phyloP scores from a whole-genome alignment of 1,284 basidiomycete genomes.

The Fomes fomentarius region DNA sequence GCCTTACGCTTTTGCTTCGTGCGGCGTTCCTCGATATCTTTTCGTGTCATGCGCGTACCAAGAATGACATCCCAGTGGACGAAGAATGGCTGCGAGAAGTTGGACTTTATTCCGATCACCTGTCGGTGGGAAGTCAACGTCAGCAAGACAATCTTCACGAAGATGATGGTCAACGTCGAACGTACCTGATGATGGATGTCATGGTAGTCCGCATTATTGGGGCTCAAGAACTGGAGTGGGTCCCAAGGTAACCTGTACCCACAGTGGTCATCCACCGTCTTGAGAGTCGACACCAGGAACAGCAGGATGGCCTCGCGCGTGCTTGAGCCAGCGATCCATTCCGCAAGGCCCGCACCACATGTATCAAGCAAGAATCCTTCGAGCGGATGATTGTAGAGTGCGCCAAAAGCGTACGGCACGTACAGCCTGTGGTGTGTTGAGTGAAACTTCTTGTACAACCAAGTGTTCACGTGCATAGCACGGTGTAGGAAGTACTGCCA shows the following conservation, averaged over 20 bases:
- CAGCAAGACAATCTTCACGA: neutral
- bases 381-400: conserved; percentile 96
- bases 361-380: conserved; percentile 91
- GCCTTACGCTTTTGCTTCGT: conserved; percentile 27
- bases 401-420: conserved; percentile 96
- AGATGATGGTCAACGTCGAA: conserved; percentile 9
- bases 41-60: conserved; percentile 81
- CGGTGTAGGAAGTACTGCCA: conserved; percentile 99
- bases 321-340: conserved; percentile 71
- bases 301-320: conserved; percentile 86
- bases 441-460: conserved; percentile 91
- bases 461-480: conserved; percentile 89
- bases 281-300: conserved; percentile 85
- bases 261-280: conserved; percentile 98
- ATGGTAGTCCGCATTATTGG: conserved; percentile 98
- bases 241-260: conserved; percentile 92
- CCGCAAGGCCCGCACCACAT: conserved; percentile 80
- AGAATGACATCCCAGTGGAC: conserved; percentile 84
- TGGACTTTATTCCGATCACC: conserved; percentile 92
- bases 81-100: conserved; percentile 96
- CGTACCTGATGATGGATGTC: conserved; percentile 95
- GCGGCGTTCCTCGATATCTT: conserved; percentile 58
- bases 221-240: conserved; percentile 83
- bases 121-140: conserved; percentile 37
- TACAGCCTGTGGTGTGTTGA: conserved; percentile 96